Evolutionary conservation across 306 rosid species (phyloP), one percentile per base, ranked within the genome.

Genomic region (Sicyos baderoa): DNA sequence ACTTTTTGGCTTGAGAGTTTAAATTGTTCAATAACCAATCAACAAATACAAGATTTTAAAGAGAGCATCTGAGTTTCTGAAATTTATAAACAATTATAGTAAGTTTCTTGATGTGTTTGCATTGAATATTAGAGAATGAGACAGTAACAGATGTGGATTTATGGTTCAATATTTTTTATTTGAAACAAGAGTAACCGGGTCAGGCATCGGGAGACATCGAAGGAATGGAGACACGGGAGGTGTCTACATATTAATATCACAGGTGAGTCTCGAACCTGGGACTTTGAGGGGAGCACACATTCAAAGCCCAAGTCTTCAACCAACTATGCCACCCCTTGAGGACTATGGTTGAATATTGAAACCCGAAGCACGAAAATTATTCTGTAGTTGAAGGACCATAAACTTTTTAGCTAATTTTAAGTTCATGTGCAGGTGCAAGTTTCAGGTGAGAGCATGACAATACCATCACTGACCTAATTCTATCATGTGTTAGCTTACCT

Each of bases 391-490:
- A 5, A 35, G 42, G 42, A 35, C 42, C 42, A 35, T 5, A 35
- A 35, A 35, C 42, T 35, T 35, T 35, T 35, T 13, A 14, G 13
- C 35, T 8, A 35, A 37, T 35, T 18, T 62, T 11, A 62, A 21
- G 52, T 17, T 63, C 11, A 63, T 42, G 17, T 29, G 69, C 69
- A 63, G 23, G 10, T 4, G 69, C 7, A 62, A 62, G 50, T 62
- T 63, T 27, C 45, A 19, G 32, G 52, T 63, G 52, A 21, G 35
- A 65, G 35, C 70, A 65, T 65, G 54, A 12, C 21, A 21, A 65
- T 44, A 44, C 35, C 11, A 11, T 65, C 37, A 44, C 54, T 44
- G 54, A 65, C 54, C 70, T 65, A 65, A 65, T 65, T 65, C 40
- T 44, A 65, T 21, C 19, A 65, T 35, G 42, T 45, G 70, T 45